Evolutionary conservation across 2,329 filamentous ascomycete species (phyloP).

Genomic region (Fusarium liriodendri): DNA sequence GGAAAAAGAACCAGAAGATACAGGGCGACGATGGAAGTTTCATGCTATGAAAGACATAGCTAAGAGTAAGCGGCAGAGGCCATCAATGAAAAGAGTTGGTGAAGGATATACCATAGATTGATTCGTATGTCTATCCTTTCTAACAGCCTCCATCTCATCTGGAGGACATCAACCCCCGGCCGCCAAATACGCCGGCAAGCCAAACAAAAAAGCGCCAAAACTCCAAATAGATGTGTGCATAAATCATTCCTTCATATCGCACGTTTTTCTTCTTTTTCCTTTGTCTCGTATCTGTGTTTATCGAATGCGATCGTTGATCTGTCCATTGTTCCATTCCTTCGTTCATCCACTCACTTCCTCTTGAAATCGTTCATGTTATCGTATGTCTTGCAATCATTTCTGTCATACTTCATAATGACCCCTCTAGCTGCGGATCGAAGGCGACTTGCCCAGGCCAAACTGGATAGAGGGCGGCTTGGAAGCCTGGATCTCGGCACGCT

Average conservation of each 20-base stretch:
- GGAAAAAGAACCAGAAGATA: background rate
- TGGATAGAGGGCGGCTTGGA: conserved; percentile 27
- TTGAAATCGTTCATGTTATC: conserved; percentile 9
- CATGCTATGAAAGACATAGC: background rate
- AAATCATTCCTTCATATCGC: background rate
- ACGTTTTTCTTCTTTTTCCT: background rate
- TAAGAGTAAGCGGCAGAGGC: accelerated
- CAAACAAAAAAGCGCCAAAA: background rate
- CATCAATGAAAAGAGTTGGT: background rate
- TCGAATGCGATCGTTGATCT: background rate
- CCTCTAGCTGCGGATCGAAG: conserved; percentile 35
- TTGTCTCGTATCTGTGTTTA: background rate
- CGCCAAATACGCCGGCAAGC: background rate
- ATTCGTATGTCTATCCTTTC: background rate
- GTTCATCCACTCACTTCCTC: conserved; percentile 7
- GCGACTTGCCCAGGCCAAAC: conserved; percentile 34
- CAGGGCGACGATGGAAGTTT: background rate
- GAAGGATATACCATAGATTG: background rate
- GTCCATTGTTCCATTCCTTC: background rate
- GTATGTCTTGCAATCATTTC: conserved; percentile 3
- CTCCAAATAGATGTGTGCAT: background rate
- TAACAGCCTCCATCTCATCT: too few relatives aligned
- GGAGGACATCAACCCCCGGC: background rate
- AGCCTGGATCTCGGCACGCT: conserved; percentile 46
- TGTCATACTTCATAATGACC: conserved; percentile 6